Percentiles rank a stretch among this genome's conserved stretches.
These are phyloP conservation scores for Coemansia reversa DNA, from an alignment of 192 early-diverging fungal genomes.

Conservation along the genomic window DNA sequence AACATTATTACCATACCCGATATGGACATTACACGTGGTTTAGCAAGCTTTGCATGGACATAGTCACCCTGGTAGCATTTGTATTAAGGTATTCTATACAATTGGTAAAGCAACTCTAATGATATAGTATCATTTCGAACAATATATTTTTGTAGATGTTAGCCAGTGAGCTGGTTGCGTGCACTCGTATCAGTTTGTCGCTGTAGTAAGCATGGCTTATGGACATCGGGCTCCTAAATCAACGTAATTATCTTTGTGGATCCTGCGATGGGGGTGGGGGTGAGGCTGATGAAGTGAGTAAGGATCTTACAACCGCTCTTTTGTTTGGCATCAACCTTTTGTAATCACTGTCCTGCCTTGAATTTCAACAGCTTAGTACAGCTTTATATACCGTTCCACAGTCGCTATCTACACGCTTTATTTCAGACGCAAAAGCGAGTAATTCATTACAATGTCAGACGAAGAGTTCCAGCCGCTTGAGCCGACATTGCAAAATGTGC, in stretches of 20 bases:
- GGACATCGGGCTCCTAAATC: background rate
- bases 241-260: background rate
- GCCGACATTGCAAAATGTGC: conserved; percentile 89
- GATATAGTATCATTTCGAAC: no score
- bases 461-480: conserved; percentile 75
- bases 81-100: no score
- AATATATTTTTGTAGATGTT: no score
- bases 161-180: no score
- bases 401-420: background rate
- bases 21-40: no score
- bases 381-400: background rate
- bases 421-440: background rate
- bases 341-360: background rate
- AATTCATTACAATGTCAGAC: conserved; percentile 53
- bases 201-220: no score
- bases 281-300: background rate
- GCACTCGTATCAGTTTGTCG: background rate
- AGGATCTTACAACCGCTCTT: background rate
- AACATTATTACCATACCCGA: no score
- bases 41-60: no score
- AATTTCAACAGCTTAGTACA: background rate
- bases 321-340: background rate
- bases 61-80: no score
- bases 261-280: background rate
- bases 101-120: no score